Evolutionary conservation across 345 rosid species (phyloP).

Genomic region (Brassica carinata): DNA sequence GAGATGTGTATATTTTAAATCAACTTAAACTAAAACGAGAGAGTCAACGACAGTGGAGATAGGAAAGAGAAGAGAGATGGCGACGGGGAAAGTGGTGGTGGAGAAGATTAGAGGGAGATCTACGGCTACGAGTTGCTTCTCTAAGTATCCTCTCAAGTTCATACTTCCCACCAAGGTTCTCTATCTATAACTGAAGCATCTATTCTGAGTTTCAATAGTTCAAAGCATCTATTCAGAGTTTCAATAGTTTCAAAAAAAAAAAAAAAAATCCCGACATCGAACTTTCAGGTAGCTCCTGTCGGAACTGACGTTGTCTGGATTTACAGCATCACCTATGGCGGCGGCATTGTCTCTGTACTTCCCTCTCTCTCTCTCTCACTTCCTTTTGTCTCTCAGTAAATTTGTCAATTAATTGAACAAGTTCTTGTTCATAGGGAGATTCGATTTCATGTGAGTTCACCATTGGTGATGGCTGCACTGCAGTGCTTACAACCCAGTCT

Average conservation of each 20-base stretch:
- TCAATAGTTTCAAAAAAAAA: too few species aligned
- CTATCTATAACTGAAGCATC: not conserved
- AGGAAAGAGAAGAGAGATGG: conserved; percentile 44
- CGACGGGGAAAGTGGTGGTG: conserved; percentile 66
- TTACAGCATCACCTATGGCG: conserved; percentile 88
- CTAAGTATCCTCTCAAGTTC: conserved; percentile 92
- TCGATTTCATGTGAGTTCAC: conserved; percentile 64
- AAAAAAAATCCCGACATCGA: conserved; percentile 16
- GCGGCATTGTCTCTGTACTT: conserved; percentile 82
- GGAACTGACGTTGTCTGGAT: conserved; percentile 81
- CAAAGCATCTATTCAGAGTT: too few species aligned
- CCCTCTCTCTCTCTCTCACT: conserved; percentile 17
- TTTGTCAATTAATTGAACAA: not conserved
- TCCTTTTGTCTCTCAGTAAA: not conserved
- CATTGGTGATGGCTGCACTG: conserved; percentile 70
- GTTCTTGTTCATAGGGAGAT: conserved; percentile 43
- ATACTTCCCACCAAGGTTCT: conserved; percentile 73
- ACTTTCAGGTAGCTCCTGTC: conserved; percentile 72
- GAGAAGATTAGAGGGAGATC: conserved; percentile 75
- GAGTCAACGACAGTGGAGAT: too few species aligned
- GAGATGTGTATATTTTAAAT: too few species aligned
- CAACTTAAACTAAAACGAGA: not conserved
- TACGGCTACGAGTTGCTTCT: conserved; percentile 69
- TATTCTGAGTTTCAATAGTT: not conserved
- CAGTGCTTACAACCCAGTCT: conserved; percentile 84